Percentiles rank a stretch among this genome's conserved stretches.
Conservation (phyloP, 768 basidiomycete genomes). For the Suillus spraguei region DNA sequence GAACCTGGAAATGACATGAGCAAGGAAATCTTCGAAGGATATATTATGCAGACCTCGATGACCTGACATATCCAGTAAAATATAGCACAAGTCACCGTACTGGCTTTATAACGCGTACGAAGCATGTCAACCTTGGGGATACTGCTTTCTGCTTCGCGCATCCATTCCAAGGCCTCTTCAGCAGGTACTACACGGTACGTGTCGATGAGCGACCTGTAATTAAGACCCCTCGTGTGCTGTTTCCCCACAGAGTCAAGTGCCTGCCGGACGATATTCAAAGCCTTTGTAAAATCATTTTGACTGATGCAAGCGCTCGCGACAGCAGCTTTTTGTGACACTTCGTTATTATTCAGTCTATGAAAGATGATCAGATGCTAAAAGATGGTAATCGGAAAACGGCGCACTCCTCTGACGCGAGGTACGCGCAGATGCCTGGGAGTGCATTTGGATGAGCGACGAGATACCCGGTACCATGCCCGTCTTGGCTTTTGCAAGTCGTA, state of each 20-base stretch:
- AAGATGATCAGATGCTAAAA: neutral
- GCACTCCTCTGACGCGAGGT: slow-evolving; percentile 35
- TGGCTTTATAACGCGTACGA: slow-evolving; percentile 21
- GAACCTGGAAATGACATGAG: slow-evolving; percentile 17
- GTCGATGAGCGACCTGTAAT: slow-evolving; percentile 36
- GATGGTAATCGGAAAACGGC: slow-evolving; percentile 5
- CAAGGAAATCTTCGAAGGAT: no score
- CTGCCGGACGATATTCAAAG: slow-evolving; percentile 24
- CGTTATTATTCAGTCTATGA: slow-evolving; percentile 27
- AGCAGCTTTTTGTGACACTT: slow-evolving; percentile 32
- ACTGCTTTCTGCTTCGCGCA: slow-evolving; percentile 36
- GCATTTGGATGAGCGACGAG: slow-evolving; percentile 21
- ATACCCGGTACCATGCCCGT: slow-evolving; percentile 34
- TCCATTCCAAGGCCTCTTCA: slow-evolving; percentile 30
- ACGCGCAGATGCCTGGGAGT: slow-evolving; percentile 33
- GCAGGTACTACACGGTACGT: slow-evolving; percentile 24
- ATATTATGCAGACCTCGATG: slow-evolving; percentile 33
- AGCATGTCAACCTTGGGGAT: slow-evolving; percentile 20
- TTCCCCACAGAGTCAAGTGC: slow-evolving; percentile 15
- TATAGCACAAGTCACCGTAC: slow-evolving; percentile 38
- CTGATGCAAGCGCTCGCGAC: slow-evolving; percentile 27
- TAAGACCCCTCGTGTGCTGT: slow-evolving; percentile 12
- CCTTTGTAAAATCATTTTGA: slow-evolving; percentile 23
- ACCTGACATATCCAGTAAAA: slow-evolving; percentile 50
- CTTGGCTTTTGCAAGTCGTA: slow-evolving; percentile 23